Evolutionary conservation across 1,284 basidiomycete genomes (phyloP).

Genomic region (Flammula alnicola): DNA sequence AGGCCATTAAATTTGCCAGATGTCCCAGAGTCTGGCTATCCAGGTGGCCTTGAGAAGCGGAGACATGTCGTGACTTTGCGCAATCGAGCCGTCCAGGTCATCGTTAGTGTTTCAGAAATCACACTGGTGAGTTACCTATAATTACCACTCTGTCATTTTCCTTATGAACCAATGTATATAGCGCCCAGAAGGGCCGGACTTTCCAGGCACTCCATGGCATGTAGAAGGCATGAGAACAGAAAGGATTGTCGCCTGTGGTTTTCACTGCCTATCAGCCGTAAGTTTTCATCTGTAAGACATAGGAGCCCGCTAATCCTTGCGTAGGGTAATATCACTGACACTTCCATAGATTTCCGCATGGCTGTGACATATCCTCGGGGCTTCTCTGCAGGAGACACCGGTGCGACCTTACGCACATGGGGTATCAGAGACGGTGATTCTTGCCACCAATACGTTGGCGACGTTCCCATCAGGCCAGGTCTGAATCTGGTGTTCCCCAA

Average conservation of each 20-base stretch:
- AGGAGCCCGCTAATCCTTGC: neutral
- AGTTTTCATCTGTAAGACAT: slow-evolving; percentile 15
- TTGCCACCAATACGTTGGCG: slow-evolving; percentile 51
- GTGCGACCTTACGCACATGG: slow-evolving; percentile 52
- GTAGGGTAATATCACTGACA: slow-evolving; percentile 46
- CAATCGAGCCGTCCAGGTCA: slow-evolving; percentile 47
- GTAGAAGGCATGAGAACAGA: slow-evolving; percentile 63
- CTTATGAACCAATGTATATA: slow-evolving; percentile 24
- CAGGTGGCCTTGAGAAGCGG: slow-evolving; percentile 43
- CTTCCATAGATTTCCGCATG: slow-evolving; percentile 50
- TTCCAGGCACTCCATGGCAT: slow-evolving; percentile 51
- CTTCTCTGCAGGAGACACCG: slow-evolving; percentile 46
- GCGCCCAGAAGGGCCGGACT: slow-evolving; percentile 43
- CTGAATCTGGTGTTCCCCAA: slow-evolving; percentile 56
- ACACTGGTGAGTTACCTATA: slow-evolving; percentile 39
- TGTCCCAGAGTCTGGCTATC: slow-evolving; percentile 46
- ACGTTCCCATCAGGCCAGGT: slow-evolving; percentile 38
- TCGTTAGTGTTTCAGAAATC: slow-evolving; percentile 50
- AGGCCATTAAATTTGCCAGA: slow-evolving; percentile 52
- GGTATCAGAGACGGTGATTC: slow-evolving; percentile 49
- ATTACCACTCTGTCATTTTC: neutral
- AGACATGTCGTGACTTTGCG: slow-evolving; percentile 40
- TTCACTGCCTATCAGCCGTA: slow-evolving; percentile 48
- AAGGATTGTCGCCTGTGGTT: slow-evolving; percentile 51
- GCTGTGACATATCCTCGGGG: slow-evolving; percentile 49